These are phyloP conservation scores for Emericellopsis cladophorae DNA, from an alignment of 2,329 filamentous ascomycete genomes.

Conservation along the genomic window DNA sequence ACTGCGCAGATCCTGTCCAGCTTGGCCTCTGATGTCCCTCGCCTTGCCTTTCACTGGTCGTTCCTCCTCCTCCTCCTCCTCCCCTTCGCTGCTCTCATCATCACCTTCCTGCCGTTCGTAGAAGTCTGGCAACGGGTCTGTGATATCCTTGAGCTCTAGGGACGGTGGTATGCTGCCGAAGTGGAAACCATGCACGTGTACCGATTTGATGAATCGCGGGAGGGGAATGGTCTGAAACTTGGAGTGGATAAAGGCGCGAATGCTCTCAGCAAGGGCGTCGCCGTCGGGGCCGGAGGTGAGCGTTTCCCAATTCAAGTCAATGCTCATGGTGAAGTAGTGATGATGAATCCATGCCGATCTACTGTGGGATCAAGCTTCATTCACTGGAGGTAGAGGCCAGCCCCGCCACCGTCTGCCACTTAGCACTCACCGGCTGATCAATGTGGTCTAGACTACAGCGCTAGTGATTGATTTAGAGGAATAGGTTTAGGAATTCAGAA, in stretches of 20 bases:
- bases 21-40: constrained; percentile 2
- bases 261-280: constrained; percentile 67
- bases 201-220: constrained; percentile 92
- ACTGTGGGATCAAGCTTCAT: too few relatives aligned
- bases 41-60: neutral
- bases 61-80: constrained; percentile 12
- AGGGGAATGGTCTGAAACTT: constrained; percentile 88
- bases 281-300: constrained; percentile 85
- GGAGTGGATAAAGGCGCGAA: constrained; percentile 87
- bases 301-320: constrained; percentile 93
- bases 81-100: constrained; percentile 25
- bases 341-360: too few relatives aligned
- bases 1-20: constrained; percentile 32
- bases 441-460: too few relatives aligned
- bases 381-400: too few relatives aligned
- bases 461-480: too few relatives aligned
- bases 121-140: constrained; percentile 89
- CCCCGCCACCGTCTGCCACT: too few relatives aligned
- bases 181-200: constrained; percentile 86
- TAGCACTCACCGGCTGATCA: too few relatives aligned
- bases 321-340: constrained; percentile 55
- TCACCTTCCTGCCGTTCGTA: constrained; percentile 68
- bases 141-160: constrained; percentile 91
- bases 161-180: constrained; percentile 76
- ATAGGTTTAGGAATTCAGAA: too few relatives aligned